Percentiles rank a stretch among this genome's conserved stretches.
phyloP scores from a whole-genome alignment of 345 rosid genomes.

The Passiflora organensis region DNA sequence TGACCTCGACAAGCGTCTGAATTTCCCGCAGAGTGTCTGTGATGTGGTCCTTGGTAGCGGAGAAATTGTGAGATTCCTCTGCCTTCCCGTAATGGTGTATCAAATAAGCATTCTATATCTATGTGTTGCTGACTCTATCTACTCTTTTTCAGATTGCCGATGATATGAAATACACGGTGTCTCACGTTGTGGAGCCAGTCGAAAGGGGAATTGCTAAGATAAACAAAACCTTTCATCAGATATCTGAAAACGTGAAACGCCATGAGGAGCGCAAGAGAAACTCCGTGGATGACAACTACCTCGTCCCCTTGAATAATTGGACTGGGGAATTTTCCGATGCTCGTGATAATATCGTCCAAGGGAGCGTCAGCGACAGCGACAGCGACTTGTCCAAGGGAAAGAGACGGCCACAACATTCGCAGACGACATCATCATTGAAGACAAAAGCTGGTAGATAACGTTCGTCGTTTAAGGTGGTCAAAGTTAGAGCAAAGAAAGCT shows the following conservation, averaged over 20 bases:
- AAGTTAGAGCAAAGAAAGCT: too few species aligned
- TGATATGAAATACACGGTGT: constrained; percentile 97
- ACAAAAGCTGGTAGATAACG: constrained; percentile 33
- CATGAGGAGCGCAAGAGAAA: constrained; percentile 62
- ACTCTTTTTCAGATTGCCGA: constrained; percentile 63
- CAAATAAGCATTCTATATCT: neutral
- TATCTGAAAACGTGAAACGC: constrained; percentile 86
- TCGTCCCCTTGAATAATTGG: constrained; percentile 81
- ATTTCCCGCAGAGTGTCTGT: constrained; percentile 91
- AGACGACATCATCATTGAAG: constrained; percentile 18
- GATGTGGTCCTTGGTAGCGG: constrained; percentile 95
- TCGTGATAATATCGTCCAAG: constrained; percentile 54
- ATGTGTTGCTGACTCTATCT: constrained; percentile 8
- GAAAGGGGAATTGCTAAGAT: constrained; percentile 93
- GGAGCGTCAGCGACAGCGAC: constrained; percentile 97
- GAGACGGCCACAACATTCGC: constrained; percentile 38
- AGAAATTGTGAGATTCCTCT: constrained; percentile 65
- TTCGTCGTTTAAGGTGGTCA: too few species aligned
- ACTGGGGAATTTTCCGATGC: constrained; percentile 73
- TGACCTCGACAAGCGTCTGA: constrained; percentile 69
- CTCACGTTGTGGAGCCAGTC: constrained; percentile 95
- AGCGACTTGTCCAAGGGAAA: constrained; percentile 61
- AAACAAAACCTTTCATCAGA: constrained; percentile 72
- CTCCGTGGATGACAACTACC: constrained; percentile 73
- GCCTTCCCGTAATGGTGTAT: neutral